Conservation (phyloP, 331 rosid genomes). For the Cydonia oblonga region DNA sequence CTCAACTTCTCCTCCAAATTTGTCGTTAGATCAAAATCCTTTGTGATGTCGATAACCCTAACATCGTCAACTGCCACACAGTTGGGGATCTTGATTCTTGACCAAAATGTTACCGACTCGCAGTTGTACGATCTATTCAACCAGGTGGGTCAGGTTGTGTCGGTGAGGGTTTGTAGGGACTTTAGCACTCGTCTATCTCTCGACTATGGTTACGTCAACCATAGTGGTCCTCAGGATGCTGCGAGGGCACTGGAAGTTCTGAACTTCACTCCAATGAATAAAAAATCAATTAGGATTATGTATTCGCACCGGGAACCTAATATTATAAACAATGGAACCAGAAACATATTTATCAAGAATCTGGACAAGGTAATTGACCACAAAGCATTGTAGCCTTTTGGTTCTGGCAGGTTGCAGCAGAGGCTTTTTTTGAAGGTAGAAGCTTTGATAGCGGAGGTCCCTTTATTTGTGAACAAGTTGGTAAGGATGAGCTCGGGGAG, state of each 20-base stretch:
- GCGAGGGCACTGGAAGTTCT: conserved; percentile 59
- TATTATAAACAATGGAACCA: conserved; percentile 60
- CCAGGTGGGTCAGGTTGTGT: conserved; percentile 65
- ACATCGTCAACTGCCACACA: too few species aligned
- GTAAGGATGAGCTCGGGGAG: too few species aligned
- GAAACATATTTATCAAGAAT: conserved; percentile 70
- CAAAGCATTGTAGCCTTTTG: conserved; percentile 39
- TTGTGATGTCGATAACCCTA: too few species aligned
- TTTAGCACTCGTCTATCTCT: conserved; percentile 74
- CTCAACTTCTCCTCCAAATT: too few species aligned
- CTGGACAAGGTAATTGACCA: conserved; percentile 62
- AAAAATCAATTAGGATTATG: conserved; percentile 52
- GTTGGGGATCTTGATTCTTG: conserved; percentile 92
- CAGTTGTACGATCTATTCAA: conserved; percentile 72
- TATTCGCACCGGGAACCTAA: conserved; percentile 76
- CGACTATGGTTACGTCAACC: conserved; percentile 85
- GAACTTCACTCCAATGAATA: conserved; percentile 67
- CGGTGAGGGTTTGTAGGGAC: conserved; percentile 76
- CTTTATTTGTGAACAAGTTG: too few species aligned
- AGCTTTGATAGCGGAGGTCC: too few species aligned
- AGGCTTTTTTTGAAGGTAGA: too few species aligned
- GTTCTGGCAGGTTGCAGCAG: too few species aligned
- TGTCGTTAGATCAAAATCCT: too few species aligned
- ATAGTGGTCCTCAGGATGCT: conserved; percentile 61
- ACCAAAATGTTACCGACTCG: conserved; percentile 52